These are phyloP conservation scores for Starmerella apis DNA, from an alignment of 805 yeast species.

Conservation along the genomic window DNA sequence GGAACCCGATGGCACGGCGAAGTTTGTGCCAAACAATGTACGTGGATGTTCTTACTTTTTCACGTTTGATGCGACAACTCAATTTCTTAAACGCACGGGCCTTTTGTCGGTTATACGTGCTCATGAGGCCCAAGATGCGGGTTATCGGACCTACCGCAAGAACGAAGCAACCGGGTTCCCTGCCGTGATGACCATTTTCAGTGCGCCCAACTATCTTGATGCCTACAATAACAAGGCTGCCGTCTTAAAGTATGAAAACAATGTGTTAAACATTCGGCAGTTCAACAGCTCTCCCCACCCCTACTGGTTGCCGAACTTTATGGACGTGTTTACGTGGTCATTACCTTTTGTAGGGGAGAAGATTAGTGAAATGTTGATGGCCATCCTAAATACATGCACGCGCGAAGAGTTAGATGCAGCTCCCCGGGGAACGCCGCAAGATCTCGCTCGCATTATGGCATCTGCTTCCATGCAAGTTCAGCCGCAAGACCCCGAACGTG, in stretches of 20 bases:
- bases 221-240: conserved; percentile 93
- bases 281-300: conserved; percentile 92
- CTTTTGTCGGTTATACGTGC: conserved; percentile 82
- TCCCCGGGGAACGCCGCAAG: conserved; percentile 4
- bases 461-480: conserved; percentile 17
- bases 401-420: conserved; percentile 70
- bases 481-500: conserved; percentile 6
- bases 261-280: conserved; percentile 90
- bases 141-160: conserved; percentile 85
- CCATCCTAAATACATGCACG: conserved; percentile 85
- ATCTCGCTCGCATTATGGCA: conserved; percentile 21
- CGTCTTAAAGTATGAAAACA: conserved; percentile 77
- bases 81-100: conserved; percentile 66
- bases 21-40: conserved; percentile 55
- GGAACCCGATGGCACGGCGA: conserved; percentile 31
- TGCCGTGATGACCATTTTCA: conserved; percentile 76
- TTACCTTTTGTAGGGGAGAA: conserved; percentile 95
- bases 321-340: conserved; percentile 97
- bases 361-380: conserved; percentile 82
- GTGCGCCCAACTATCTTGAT: conserved; percentile 92
- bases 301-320: conserved; percentile 89
- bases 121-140: conserved; percentile 96
- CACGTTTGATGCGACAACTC: conserved; percentile 71
- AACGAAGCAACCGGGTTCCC: conserved; percentile 82
- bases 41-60: conserved; percentile 91